A percentile compares a stretch with the other conserved stretches of the same genome.
Evolutionary conservation across 192 early-diverging fungal genomes (phyloP).

Genomic region (Piromyces sp.): DNA sequence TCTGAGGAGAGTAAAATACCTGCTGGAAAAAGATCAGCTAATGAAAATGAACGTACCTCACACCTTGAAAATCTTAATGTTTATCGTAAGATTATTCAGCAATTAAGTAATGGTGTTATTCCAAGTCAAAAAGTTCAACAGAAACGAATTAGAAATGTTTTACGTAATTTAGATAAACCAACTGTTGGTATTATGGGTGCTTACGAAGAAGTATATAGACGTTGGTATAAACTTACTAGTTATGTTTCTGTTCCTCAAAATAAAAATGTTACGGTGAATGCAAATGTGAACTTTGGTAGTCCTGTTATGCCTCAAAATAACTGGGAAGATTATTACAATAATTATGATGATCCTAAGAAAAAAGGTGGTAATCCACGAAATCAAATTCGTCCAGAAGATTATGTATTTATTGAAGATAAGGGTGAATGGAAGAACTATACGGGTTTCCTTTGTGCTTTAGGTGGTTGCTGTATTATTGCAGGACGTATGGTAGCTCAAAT

Average conservation of each 20-base stretch:
- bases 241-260: constrained; percentile 6
- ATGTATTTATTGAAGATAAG: constrained; percentile 13
- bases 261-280: constrained; percentile 11
- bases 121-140: constrained; percentile 53
- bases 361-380: constrained; percentile 13
- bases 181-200: constrained; percentile 60
- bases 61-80: not conserved
- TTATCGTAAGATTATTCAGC: not conserved
- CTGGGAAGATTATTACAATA: not conserved
- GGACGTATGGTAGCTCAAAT: not conserved
- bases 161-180: constrained; percentile 42
- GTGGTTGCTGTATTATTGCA: constrained; percentile 43
- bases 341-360: constrained; percentile 11
- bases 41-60: constrained; percentile 49
- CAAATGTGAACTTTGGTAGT: constrained; percentile 3
- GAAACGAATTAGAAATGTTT: constrained; percentile 50
- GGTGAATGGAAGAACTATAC: constrained; percentile 68
- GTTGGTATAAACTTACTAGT: constrained; percentile 46
- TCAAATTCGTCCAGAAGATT: constrained; percentile 7
- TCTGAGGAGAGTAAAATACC: constrained; percentile 24
- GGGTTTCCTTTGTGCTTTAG: constrained; percentile 62
- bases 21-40: constrained; percentile 47
- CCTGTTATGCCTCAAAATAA: not conserved
- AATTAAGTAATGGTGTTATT: not conserved
- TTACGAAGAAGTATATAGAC: constrained; percentile 63